Evolutionary conservation across 2,329 filamentous ascomycete genomes (phyloP), one percentile per base, ranked within the genome.

Genomic region (Sclerotinia subarctica): DNA sequence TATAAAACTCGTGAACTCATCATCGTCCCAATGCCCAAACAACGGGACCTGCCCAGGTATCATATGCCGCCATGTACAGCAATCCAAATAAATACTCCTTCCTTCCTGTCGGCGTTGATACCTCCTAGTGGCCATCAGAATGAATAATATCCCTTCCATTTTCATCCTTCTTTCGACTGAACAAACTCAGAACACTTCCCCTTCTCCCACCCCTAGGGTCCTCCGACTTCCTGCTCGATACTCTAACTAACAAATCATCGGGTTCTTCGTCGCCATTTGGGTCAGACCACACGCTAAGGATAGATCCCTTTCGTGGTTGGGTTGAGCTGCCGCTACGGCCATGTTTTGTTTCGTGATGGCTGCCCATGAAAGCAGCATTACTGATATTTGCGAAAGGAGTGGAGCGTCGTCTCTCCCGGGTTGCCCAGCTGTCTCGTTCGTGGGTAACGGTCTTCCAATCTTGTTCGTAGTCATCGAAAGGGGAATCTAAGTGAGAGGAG

Each of bases 401-500:
- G 15, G 66, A 68, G 5, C 59, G 38, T 35, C 66, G 49, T 35
- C 66, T 52, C 38, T 68, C 66, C 3, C 59, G 47, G 15, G 29
- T 54, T 0, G 66, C 66, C 58, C 58, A 68, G 19, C 26, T 56
- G 29, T 68, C 42, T 19, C 59, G 29, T 11, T 64, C 58, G n/a
- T 56, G 58, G 15, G 59, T 64, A 1, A n/a, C 49, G 3, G 32
- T 64, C 5, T 24, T 68, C 66, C 66, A 68, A 7, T 68, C 66
- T 68, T 68, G 66, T n/a, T 54, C 58, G 32, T 56, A 68, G 7
- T 68, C 66, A 63, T 63, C 65, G 47, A 67, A 67, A n/a, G 65
- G 56, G 38, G 65, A 53, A 2, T 67, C 65, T 13, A 62, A 10
- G 2, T 62, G 24, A 19, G 32, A 2, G 11, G 65, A 67, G 38